Conservation (phyloP, 1,284 basidiomycete species). For the Trametes polyzona region DNA sequence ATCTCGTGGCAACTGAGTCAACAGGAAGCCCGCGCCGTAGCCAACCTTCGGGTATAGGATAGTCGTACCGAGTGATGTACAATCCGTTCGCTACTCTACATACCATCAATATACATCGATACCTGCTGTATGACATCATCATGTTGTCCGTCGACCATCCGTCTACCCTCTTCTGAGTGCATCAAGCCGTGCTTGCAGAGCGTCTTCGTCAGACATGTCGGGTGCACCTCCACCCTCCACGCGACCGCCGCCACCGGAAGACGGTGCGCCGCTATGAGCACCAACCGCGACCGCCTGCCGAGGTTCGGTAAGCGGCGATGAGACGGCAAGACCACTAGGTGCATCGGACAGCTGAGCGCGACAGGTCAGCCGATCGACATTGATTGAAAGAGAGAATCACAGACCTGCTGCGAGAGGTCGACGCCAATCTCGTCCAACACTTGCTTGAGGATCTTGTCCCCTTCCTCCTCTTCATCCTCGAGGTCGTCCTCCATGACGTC, state of each 20-base stretch:
- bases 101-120: conserved; percentile 13
- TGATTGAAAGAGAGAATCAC: not conserved
- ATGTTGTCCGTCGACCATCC: no score
- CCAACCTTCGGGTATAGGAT: conserved; percentile 58
- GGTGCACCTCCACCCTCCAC: conserved; percentile 45
- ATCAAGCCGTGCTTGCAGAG: conserved; percentile 32
- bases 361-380: conserved; percentile 5
- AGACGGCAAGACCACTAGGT: conserved; percentile 70
- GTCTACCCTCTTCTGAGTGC: conserved; percentile 31
- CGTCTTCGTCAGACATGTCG: conserved; percentile 76
- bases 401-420: conserved; percentile 84
- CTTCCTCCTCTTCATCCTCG: conserved; percentile 95
- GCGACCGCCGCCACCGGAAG: conserved; percentile 31
- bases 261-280: conserved; percentile 50
- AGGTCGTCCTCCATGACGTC: conserved; percentile 96
- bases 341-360: conserved; percentile 75
- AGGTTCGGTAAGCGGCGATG: conserved; percentile 64
- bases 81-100: conserved; percentile 19
- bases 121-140: not conserved
- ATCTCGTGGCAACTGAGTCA: conserved; percentile 85
- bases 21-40: conserved; percentile 77
- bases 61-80: conserved; percentile 11
- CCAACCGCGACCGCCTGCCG: conserved; percentile 84
- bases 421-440: conserved; percentile 99
- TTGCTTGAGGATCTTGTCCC: conserved; percentile 95